Evolutionary conservation across 2,329 filamentous ascomycete genomes (phyloP), one percentile per base, ranked within the genome.

Genomic region (Fusarium fracticaudum): DNA sequence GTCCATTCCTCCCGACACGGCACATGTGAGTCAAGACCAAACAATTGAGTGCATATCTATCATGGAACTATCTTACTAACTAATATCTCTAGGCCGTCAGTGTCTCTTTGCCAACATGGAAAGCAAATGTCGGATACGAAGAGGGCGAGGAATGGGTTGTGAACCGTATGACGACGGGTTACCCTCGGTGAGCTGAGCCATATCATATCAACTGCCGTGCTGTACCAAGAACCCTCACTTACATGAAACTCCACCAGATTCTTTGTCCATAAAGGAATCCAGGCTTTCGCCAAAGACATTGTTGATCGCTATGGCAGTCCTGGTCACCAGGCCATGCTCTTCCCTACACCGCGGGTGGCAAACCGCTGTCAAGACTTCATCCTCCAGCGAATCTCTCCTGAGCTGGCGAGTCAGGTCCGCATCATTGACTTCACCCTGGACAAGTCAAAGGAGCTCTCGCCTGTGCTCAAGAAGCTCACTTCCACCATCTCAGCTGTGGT

Each of bases 31-130:
- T 87, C 48, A 67, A 63, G 40, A 51, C 37, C 29, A 38, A 47
- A 29, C 22, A 31, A 78, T 26, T 22, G 26, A 24, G 33, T 22
- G 9, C 37, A 29, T 67, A 33, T 40, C 20, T 48, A 10, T 33
- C 33, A 43, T 33, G 20, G 40, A 26, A 44, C 47, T 31, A 17
- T 45, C 26, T 65, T 51, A 50, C 62, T 61, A 17, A 47, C 17
- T 33, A 33, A 31, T 50, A 15, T 35, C 7, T 26, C 5, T 61
- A 98, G 95, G 96, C 96, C 74, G 94, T 98, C 74, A 98, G 96
- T 82, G 96, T 98, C 47, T 98, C 96, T 22, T 86, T 99, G 33
- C 96, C 96, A 44, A 97, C 95, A 84, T 99, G 96, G 96, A 88
- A 88, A 75, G 88, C 95, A 74, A 98, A 97, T 79, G 87, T 99